Evolutionary conservation across 1,139 yeast genomes (phyloP).

Genomic region (Saccharomycopsis hybrid): DNA sequence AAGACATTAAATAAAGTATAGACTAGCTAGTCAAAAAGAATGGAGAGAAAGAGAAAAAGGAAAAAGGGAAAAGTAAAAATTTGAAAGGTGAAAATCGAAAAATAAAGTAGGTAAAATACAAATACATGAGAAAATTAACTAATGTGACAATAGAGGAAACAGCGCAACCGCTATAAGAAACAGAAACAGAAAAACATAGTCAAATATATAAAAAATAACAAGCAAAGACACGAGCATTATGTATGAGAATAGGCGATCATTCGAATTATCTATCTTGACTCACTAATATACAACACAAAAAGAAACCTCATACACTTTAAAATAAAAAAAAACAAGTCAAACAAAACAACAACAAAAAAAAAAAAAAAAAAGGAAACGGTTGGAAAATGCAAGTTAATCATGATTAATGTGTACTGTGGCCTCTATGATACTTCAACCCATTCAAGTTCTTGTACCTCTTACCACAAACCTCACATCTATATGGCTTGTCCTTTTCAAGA

Average conservation of each 20-base stretch:
- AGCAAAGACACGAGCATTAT: neutral
- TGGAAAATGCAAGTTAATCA: neutral
- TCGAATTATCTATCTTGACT: too few species aligned
- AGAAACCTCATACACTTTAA: slow-evolving; percentile 18
- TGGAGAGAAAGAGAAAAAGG: slow-evolving; percentile 18
- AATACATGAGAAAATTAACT: neutral
- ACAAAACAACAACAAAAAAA: neutral
- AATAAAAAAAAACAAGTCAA: slow-evolving; percentile 16
- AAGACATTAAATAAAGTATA: too few species aligned
- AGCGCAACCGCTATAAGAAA: neutral
- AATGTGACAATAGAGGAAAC: too few species aligned
- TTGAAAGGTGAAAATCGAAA: neutral
- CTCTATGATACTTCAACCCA: slow-evolving; percentile 95
- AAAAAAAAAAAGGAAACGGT: neutral
- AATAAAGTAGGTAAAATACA: too few species aligned
- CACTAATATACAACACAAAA: neutral
- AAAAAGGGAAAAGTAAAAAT: neutral
- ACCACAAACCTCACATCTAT: slow-evolving; percentile 97
- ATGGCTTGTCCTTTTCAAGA: slow-evolving; percentile 96
- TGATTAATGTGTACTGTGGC: slow-evolving; percentile 84
- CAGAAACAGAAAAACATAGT: slow-evolving; percentile 22
- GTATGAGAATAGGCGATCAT: too few species aligned
- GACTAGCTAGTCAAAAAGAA: slow-evolving; percentile 14
- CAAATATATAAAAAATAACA: neutral
- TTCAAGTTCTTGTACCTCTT: slow-evolving; percentile 92